Evolutionary conservation across 257 asterid genomes (phyloP), one percentile per base, ranked within the genome.

Genomic region (Plantago elongata): DNA sequence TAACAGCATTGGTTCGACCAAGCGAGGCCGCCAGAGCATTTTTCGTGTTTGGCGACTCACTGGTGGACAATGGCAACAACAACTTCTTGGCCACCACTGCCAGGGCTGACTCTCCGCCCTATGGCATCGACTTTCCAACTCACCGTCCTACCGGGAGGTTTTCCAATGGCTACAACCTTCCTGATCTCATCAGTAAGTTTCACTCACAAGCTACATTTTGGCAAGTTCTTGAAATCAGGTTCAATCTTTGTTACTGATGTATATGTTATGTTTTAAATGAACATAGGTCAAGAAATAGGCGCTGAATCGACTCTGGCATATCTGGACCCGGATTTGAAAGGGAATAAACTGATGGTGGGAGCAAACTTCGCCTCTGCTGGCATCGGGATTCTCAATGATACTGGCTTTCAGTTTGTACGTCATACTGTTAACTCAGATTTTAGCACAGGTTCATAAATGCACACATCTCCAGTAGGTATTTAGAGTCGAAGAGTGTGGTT

Each of bases 341-440:
- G 94, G 17, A n/a, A 68, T 4, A 78, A 72, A 60, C 73, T 85
- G 50, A 52, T 85, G 45, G 88, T 83, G 15, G 94, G 94, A 46
- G 94, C 94, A n/a, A 85, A 85, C 62, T 83, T 85, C n/a, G 94
- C 90, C 29, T 85, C 94, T 0, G 94, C 94, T 10, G 94, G 94
- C 48, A 72, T 85, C 27, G 90, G 94, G 37, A 77, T 85, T 51
- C 84, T 85, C 9, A 72, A 82, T 18, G 94, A 85, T 48, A 85
- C 94, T 7, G 90, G 94, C 18, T 9, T 80, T 66, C 94, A 85
- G 54, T 85, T 85, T 71, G 94, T 85, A 73, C 78, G 86, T 50
- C 1, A 4, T 11, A 37, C 2, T 13, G 14, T 47, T 9, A 13
- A 27, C 29, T 12, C 13, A 9, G 46, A 1, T 16, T 11, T 3